Conservation (phyloP, 441 rosid species). For the Arabidopsis hybrid region DNA sequence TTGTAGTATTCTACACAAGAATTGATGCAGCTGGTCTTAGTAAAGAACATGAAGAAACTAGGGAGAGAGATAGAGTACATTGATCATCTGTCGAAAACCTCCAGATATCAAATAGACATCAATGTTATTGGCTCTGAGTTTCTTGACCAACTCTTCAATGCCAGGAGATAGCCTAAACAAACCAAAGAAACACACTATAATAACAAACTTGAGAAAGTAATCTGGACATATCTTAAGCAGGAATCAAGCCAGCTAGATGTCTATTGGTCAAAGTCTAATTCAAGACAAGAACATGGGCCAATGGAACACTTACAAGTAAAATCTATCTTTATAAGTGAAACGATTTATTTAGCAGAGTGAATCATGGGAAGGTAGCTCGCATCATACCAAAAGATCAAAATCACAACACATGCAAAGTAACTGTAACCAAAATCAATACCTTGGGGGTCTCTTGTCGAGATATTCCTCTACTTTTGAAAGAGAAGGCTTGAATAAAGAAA, state of each 20-base stretch:
- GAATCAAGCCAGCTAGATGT: slow-evolving; percentile 30
- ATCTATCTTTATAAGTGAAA: neutral
- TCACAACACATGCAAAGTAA: no score
- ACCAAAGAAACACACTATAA: slow-evolving; percentile 22
- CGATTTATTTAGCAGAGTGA: neutral
- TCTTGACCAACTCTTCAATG: slow-evolving; percentile 79
- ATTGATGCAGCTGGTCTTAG: slow-evolving; percentile 13
- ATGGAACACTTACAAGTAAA: slow-evolving; percentile 4
- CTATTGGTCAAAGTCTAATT: slow-evolving; percentile 23
- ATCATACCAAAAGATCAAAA: no score
- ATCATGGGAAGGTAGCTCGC: slow-evolving; percentile 5
- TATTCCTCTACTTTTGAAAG: slow-evolving; percentile 76
- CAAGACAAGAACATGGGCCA: slow-evolving; percentile 18
- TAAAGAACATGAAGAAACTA: slow-evolving; percentile 17
- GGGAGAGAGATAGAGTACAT: slow-evolving; percentile 56
- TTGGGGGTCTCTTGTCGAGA: slow-evolving; percentile 80
- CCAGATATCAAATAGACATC: slow-evolving; percentile 90
- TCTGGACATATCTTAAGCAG: slow-evolving; percentile 6
- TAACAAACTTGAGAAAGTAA: slow-evolving; percentile 6
- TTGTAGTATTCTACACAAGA: slow-evolving; percentile 20
- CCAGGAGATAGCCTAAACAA: slow-evolving; percentile 85
- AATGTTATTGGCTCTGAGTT: slow-evolving; percentile 69
- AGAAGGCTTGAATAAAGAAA: slow-evolving; percentile 88
- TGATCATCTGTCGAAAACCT: slow-evolving; percentile 98
- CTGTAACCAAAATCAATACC: slow-evolving; percentile 46